Evolutionary conservation across 1,139 yeast genomes (phyloP), one percentile per base, ranked within the genome.

Genomic region (Eremothecium cymbalariae): DNA sequence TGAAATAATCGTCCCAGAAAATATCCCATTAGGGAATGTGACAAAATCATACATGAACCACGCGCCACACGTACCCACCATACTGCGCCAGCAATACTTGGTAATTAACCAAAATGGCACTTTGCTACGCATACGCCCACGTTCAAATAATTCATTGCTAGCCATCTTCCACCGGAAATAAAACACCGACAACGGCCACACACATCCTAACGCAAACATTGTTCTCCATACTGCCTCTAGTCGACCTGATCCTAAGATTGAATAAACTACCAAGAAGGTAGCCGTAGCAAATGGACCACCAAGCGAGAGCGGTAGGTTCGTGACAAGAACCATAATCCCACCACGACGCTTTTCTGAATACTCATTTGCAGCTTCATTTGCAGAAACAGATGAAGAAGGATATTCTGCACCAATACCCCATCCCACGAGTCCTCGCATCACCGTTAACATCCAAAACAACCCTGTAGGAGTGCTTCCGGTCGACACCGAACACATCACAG

Each of bases 271-370:
- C 44, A 80, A 62, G 53, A 80, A 81, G 27, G 79, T 65, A 38
- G 68, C 65, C 36, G 77, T 56, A n/a, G 85, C 82, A 55, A 81
- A 76, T 12, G 90, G 90, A 6, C 85, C 85, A 39, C 93, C 90
- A 32, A 80, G 65, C 3, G 83, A 66, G 30, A 81, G 61, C 3
- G 90, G 90, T 32, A 81, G 62, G 54, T 81, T 81, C 6, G 90
- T 80, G 14, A 75, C 79, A 54, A 80, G 47, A 29, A 73, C 68
- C 48, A 80, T 77, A 4, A 71, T 67, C 21, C 76, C 70, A 32
- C 88, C 86, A 54, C 88, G 67, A 48, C 68, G 67, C 48, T 66
- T 73, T 31, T 69, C 65, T 2, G 75, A 65, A 53, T 79, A 77
- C 53, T 81, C 90, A 51, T 79, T 77, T 2, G 86, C 82, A 23